Conservation (phyloP, 2,329 filamentous ascomycete genomes). For the Rugonectria rugulosa region DNA sequence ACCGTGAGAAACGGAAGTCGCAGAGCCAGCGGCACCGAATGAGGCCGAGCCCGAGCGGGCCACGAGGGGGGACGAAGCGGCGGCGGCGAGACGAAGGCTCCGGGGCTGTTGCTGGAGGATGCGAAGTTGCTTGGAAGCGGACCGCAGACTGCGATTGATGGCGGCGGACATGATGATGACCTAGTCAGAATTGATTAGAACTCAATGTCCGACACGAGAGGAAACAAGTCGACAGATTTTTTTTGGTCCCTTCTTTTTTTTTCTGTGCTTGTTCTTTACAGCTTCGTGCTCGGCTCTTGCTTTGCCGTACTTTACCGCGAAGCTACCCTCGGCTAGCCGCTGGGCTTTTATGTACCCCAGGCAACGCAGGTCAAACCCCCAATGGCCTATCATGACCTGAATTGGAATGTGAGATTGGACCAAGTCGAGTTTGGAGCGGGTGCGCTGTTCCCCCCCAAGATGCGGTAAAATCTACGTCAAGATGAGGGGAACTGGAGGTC, state of each 20-base stretch:
- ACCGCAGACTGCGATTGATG: conserved; percentile 61
- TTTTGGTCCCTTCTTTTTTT: background rate
- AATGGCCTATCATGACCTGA: conserved; percentile 1
- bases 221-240: background rate
- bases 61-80: conserved; percentile 42
- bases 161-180: conserved; percentile 59
- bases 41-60: conserved; percentile 44
- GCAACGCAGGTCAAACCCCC: conserved; percentile 3
- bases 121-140: conserved; percentile 62
- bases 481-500: too few species aligned
- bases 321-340: conserved; percentile 39
- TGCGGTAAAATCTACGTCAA: too few species aligned
- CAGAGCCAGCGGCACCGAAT: conserved; percentile 42
- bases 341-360: conserved; percentile 24
- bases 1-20: conserved; percentile 46
- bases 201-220: background rate
- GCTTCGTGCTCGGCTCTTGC: conserved; percentile 35
- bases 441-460: too few species aligned
- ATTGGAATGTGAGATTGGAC: conserved; percentile 12
- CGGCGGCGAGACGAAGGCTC: conserved; percentile 45
- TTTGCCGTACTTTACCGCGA: conserved; percentile 38
- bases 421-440: conserved; percentile 13
- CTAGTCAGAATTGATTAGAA: background rate
- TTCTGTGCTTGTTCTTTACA: conserved; percentile 31
- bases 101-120: conserved; percentile 49